These are phyloP conservation scores for Tricholoma terreum DNA, from an alignment of 768 basidiomycete species.

Conservation along the genomic window DNA sequence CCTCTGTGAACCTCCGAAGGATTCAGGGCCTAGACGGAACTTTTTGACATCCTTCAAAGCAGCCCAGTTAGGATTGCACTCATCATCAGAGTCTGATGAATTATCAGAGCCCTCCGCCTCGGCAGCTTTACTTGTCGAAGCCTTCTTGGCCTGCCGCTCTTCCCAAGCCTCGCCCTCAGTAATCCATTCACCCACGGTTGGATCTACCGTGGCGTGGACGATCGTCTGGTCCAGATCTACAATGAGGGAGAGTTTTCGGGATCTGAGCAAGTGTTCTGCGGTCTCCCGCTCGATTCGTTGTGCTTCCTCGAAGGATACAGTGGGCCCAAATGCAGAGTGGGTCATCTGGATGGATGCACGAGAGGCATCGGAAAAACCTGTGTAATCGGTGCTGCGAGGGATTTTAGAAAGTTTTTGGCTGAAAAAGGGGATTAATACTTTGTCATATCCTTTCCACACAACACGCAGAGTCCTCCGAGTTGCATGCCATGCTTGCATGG, in stretches of 20 bases:
- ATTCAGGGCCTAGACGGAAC: conserved; percentile 88
- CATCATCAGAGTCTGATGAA: conserved; percentile 45
- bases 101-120: conserved; percentile 37
- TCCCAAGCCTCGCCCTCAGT: conserved; percentile 82
- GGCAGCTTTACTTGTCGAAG: conserved; percentile 29
- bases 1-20: conserved; percentile 41
- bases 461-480: conserved; percentile 84
- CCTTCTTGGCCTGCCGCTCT: conserved; percentile 46
- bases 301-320: conserved; percentile 91
- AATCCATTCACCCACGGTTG: conserved; percentile 98
- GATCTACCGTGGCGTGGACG: conserved; percentile 97
- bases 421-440: conserved; percentile 44
- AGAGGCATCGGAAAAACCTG: conserved; percentile 81
- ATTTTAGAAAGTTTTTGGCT: conserved; percentile 1
- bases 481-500: conserved; percentile 98
- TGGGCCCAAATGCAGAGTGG: conserved; percentile 87
- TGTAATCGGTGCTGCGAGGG: conserved; percentile 66
- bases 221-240: conserved; percentile 99
- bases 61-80: conserved; percentile 90
- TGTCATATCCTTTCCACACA: conserved; percentile 96
- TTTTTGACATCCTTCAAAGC: conserved; percentile 87
- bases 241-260: conserved; percentile 85
- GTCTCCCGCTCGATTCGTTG: conserved; percentile 84
- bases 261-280: conserved; percentile 69
- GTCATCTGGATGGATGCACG: conserved; percentile 93